Percentiles rank a stretch among this genome's conserved stretches.
Evolutionary conservation across 306 rosid genomes (phyloP).

Genomic region (Macrotyloma uniflorum): DNA sequence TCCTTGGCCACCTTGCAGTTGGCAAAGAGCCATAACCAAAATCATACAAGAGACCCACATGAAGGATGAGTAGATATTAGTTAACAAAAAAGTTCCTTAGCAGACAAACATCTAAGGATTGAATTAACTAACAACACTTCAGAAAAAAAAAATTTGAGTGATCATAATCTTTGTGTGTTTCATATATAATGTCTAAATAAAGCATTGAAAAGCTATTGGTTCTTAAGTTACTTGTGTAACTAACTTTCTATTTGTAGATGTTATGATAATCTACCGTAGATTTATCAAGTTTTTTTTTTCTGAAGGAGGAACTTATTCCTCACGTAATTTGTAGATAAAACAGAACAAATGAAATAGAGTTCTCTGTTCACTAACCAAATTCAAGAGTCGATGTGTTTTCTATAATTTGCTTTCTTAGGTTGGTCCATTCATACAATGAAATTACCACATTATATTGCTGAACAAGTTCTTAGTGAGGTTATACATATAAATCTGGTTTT

Average conservation of each 20-base stretch:
- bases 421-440: too few species aligned
- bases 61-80: neutral
- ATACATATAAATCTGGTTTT: too few species aligned
- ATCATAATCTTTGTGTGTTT: neutral
- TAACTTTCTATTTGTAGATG: constrained; percentile 33
- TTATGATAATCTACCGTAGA: neutral
- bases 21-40: constrained; percentile 29
- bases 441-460: too few species aligned
- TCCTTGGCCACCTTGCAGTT: constrained; percentile 17
- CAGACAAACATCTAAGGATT: neutral
- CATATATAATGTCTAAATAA: constrained; percentile 25
- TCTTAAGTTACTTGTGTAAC: neutral
- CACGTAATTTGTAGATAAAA: neutral
- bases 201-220: constrained; percentile 24
- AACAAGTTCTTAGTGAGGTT: too few species aligned
- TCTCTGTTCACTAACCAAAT: neutral
- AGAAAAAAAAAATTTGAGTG: constrained; percentile 2
- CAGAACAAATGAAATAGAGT: neutral
- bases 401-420: too few species aligned
- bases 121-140: neutral
- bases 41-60: constrained; percentile 30
- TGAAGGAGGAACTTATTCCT: neutral
- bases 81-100: neutral
- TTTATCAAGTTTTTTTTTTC: neutral
- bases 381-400: neutral